Evolutionary conservation across 176 grass and related monocot genomes (phyloP), one percentile per base, ranked within the genome.

Genomic region (Aegilops tauschii): DNA sequence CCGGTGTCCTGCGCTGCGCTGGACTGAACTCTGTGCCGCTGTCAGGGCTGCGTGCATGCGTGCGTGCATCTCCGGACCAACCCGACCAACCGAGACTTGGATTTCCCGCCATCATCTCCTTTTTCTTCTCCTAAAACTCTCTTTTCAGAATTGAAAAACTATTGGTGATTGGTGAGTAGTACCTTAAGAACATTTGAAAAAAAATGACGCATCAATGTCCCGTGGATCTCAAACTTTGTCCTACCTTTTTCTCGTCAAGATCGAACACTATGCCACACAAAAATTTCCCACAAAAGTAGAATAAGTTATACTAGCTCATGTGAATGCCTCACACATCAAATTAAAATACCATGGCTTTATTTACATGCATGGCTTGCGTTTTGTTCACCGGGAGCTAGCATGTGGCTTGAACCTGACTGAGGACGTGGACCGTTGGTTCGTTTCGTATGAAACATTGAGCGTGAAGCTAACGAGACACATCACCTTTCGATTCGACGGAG

Each of bases 81-180:
- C 80, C 77, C 14, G 49, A 91, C 89, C 89, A 85, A 91, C 82
- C 86, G 27, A 85, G 18, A 64, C 90, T 88, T 88, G 86, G 85
- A 71, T 85, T 88, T 91, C 89, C 82, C 82, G 89, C 82, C 85
- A 88, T 42, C 85, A 88, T 42, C 89, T 64, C 61, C 0, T 32
- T 59, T 75, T 78, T 20, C 20, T 5, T 4, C 9, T 3, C 25
- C 7, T 25, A 25, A 75, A 75, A 76, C 14, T 75, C 4, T 6
- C n/a, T 36, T 65, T 40, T 21, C 32, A 16, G 16, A 31, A 72
- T 36, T 76, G 35, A 17, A 52, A 58, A 72, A 14, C 27, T 61
- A 13, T 63, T 39, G n/a, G 35, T 76, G 61, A 49, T 18, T 45
- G 27, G 37, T 67, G 40, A 59, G 12, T 12, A 17, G 67, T 40